phyloP scores from a whole-genome alignment of 2,329 filamentous ascomycete genomes.

The Massarina eburnea region DNA sequence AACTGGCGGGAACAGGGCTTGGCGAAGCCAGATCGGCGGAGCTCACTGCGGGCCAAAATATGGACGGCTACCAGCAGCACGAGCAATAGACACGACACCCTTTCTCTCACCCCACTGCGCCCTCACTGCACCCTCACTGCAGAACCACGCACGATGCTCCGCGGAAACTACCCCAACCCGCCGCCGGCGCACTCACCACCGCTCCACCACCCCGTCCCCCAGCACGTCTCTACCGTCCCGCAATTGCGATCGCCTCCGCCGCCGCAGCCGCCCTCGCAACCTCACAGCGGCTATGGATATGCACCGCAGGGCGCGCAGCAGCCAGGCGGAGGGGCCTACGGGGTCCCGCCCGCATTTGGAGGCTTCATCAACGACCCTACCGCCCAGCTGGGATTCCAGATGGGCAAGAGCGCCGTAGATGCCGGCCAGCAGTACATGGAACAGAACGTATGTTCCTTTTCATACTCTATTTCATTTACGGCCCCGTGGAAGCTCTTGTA shows the following conservation, averaged over 20 bases:
- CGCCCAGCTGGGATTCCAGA: conserved; percentile 90
- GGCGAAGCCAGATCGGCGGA: too few species aligned
- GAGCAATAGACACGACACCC: background rate
- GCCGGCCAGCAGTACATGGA: conserved; percentile 94
- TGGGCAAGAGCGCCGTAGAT: conserved; percentile 87
- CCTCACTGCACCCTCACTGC: conserved; percentile 5
- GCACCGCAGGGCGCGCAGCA: conserved; percentile 59
- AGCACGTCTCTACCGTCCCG: conserved; percentile 97
- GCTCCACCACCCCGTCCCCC: conserved; percentile 89
- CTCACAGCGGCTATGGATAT: conserved; percentile 68
- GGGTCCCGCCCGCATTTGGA: conserved; percentile 67
- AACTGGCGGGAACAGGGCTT: conserved; percentile 25
- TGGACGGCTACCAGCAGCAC: conserved; percentile 2
- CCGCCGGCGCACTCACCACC: conserved; percentile 78
- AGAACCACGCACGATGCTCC: conserved; percentile 72
- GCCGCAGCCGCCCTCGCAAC: conserved; percentile 70
- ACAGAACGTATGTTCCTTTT: conserved; percentile 71
- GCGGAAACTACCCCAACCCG: conserved; percentile 73
- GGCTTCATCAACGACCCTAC: conserved; percentile 96
- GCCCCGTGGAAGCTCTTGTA: background rate
- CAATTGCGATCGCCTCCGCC: conserved; percentile 93
- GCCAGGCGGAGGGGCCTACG: conserved; percentile 31
- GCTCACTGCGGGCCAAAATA: conserved; percentile 11
- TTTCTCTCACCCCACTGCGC: conserved; percentile 1
- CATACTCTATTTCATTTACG: background rate